These are phyloP conservation scores for Mortierella sp. DNA, from an alignment of 371 early-diverging fungal genomes.

Conservation along the genomic window DNA sequence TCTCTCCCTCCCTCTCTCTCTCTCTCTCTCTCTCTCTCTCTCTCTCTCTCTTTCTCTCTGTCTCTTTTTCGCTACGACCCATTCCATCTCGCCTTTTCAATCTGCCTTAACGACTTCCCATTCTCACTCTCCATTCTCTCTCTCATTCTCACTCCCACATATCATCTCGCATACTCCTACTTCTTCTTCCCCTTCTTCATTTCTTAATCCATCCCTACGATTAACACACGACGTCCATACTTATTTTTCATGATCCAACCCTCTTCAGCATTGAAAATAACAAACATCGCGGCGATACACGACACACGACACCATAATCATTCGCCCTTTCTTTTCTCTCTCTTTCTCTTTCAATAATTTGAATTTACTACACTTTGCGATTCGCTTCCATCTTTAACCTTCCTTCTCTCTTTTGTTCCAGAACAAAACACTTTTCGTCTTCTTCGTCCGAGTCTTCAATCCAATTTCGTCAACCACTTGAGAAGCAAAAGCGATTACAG, in stretches of 20 bases:
- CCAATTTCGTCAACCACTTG: background rate
- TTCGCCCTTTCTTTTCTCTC: background rate
- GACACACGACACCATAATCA: background rate
- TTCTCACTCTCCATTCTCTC: background rate
- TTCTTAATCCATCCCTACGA: background rate
- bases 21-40: background rate
- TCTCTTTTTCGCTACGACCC: background rate
- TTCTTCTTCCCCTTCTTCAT: background rate
- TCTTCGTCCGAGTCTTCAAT: background rate
- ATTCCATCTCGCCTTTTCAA: slow-evolving; percentile 4
- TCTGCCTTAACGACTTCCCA: slow-evolving; percentile 11
- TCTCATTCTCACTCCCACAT: background rate
- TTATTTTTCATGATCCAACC: background rate
- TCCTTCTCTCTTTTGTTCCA: background rate
- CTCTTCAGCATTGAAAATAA: background rate
- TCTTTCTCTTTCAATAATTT: no score
- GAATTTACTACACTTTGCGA: background rate
- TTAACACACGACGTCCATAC: background rate
- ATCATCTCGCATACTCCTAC: background rate
- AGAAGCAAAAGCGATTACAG: background rate
- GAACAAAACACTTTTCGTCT: background rate
- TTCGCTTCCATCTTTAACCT: background rate
- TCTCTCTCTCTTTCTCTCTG: background rate
- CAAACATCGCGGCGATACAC: background rate
- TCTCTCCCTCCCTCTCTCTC: background rate